These are phyloP conservation scores for Suillus cothurnatus DNA, from an alignment of 768 basidiomycete species.

Conservation along the genomic window DNA sequence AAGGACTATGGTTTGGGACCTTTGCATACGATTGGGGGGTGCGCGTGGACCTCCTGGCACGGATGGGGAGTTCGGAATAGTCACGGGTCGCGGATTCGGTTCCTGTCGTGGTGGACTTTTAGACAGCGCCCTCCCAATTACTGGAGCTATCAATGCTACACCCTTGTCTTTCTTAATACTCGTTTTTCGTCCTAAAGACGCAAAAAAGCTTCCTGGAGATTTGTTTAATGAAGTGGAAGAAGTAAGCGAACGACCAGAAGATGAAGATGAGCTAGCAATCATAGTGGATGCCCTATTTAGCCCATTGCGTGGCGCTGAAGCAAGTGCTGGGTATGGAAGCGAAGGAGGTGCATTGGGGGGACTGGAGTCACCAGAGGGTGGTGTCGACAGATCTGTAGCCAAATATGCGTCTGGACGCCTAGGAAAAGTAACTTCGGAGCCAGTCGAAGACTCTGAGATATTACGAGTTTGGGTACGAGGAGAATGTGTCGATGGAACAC, in stretches of 20 bases:
- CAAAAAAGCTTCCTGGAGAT: conserved; percentile 64
- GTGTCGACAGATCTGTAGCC: conserved; percentile 72
- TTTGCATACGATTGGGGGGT: conserved; percentile 58
- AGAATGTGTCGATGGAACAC: conserved; percentile 40
- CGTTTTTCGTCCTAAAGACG: conserved; percentile 71
- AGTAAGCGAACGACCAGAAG: conserved; percentile 47
- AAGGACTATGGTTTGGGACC: conserved; percentile 68
- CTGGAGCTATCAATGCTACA: conserved; percentile 27
- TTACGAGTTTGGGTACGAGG: conserved; percentile 63
- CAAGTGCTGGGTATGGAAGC: conserved; percentile 78
- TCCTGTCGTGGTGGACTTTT: conserved; percentile 39
- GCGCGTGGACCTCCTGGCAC: conserved; percentile 80
- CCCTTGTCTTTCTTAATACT: conserved; percentile 49
- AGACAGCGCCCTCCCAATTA: conserved; percentile 38
- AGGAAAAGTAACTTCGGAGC: conserved; percentile 80
- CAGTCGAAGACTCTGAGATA: conserved; percentile 68
- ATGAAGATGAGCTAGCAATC: conserved; percentile 45
- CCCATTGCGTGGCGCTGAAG: conserved; percentile 32
- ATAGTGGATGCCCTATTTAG: conserved; percentile 34
- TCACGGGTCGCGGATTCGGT: conserved; percentile 32
- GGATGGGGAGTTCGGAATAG: conserved; percentile 44
- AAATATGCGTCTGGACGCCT: conserved; percentile 74
- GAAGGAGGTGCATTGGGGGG: conserved; percentile 58
- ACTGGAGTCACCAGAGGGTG: conserved; percentile 46
- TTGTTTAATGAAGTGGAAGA: conserved; percentile 44